These are phyloP conservation scores for Rhodosporidiobolus odoratus DNA, from an alignment of 768 basidiomycete genomes.

Conservation along the genomic window DNA sequence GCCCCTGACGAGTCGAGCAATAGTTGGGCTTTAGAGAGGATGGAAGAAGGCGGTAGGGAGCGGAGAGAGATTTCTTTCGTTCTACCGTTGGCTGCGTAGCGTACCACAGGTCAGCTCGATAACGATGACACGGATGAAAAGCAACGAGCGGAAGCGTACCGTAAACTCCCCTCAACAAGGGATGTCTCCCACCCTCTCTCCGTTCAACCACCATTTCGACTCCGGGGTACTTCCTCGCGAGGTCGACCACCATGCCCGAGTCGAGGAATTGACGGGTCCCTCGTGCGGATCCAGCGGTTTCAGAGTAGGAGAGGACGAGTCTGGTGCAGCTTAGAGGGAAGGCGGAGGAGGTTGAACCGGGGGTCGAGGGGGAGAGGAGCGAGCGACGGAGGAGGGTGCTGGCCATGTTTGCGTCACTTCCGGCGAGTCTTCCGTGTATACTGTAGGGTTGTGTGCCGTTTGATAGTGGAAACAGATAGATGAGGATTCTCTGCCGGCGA, in stretches of 20 bases:
- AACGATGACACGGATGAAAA: neutral
- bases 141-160: conserved; percentile 48
- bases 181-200: conserved; percentile 66
- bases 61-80: conserved; percentile 83
- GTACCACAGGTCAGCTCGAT: too few species aligned
- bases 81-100: conserved; percentile 64
- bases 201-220: conserved; percentile 79
- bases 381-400: neutral
- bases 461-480: too few species aligned
- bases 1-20: conserved; percentile 81
- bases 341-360: neutral
- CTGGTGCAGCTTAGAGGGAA: conserved; percentile 16
- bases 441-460: too few species aligned
- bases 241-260: conserved; percentile 49
- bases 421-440: too few species aligned
- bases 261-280: conserved; percentile 66
- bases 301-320: conserved; percentile 82
- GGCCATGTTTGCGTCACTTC: conserved; percentile 23
- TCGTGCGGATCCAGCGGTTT: conserved; percentile 69
- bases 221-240: conserved; percentile 70
- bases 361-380: neutral
- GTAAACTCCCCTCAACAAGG: conserved; percentile 77
- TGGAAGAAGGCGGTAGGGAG: conserved; percentile 64
- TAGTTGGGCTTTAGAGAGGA: conserved; percentile 72
- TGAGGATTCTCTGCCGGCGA: too few species aligned